Evolutionary conservation across 257 asterid species (phyloP).

Genomic region (Eustoma russellianum): DNA sequence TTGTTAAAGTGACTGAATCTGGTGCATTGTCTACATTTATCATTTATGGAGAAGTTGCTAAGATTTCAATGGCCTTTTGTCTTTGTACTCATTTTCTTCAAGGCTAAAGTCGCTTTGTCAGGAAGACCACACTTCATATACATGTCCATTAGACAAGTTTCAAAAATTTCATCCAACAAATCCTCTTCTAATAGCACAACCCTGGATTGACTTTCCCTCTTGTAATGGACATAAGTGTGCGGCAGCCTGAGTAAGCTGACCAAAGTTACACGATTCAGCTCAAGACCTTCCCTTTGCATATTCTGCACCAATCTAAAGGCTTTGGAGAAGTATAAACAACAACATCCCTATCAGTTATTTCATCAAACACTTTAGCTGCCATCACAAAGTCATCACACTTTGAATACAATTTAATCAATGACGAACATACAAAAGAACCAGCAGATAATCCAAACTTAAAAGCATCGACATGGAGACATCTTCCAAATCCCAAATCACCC

Average conservation of each 20-base stretch:
- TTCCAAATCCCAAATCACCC: conserved; percentile 34
- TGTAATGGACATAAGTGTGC: conserved; percentile 20
- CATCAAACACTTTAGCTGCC: conserved; percentile 53
- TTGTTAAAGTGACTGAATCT: conserved; percentile 44
- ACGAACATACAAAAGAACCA: conserved; percentile 42
- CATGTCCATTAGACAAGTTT: conserved; percentile 49
- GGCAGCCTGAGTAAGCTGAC: conserved; percentile 55
- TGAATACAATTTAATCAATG: conserved; percentile 28
- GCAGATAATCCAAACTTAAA: conserved; percentile 37
- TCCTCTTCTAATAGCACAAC: conserved; percentile 46
- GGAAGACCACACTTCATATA: conserved; percentile 37
- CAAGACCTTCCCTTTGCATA: conserved; percentile 44
- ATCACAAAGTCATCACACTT: conserved; percentile 20
- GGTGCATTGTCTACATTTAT: conserved; percentile 16
- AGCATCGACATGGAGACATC: conserved; percentile 34
- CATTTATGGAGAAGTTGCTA: conserved; percentile 31
- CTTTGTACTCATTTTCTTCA: conserved; percentile 19
- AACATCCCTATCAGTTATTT: conserved; percentile 41
- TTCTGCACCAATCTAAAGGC: conserved; percentile 31
- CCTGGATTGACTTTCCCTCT: conserved; percentile 45
- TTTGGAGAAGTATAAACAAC: conserved; percentile 42
- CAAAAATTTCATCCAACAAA: conserved; percentile 35
- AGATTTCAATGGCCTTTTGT: conserved; percentile 25
- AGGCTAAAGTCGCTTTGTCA: conserved; percentile 17
- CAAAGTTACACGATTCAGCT: conserved; percentile 55